phyloP scores from a whole-genome alignment of 2,329 filamentous ascomycete species.

The Stromatinia cepivora region DNA sequence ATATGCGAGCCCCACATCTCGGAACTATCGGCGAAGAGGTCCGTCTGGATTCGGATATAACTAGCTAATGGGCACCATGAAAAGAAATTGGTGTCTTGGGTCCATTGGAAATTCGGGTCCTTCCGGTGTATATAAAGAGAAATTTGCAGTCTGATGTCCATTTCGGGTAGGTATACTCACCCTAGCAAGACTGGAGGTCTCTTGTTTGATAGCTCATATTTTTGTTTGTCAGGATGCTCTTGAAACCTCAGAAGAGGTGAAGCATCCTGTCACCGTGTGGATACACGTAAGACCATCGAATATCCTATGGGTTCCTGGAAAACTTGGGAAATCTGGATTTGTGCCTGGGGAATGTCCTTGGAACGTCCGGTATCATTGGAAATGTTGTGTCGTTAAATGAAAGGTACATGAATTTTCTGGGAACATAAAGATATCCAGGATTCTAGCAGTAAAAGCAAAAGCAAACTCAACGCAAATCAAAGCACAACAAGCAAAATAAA shows the following conservation, averaged over 20 bases:
- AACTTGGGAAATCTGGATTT: slow-evolving; percentile 11
- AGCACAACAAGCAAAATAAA: slow-evolving; percentile 29
- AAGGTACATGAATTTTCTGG: slow-evolving; percentile 37
- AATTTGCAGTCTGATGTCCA: slow-evolving; percentile 14
- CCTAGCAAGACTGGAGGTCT: slow-evolving; percentile 21
- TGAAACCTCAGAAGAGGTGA: slow-evolving; percentile 6
- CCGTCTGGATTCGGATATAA: background rate
- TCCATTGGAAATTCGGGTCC: slow-evolving; percentile 6
- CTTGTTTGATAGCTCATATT: slow-evolving; percentile 12
- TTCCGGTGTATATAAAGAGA: slow-evolving; percentile 19
- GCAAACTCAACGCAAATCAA: slow-evolving; percentile 24
- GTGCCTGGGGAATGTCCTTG: slow-evolving; percentile 19
- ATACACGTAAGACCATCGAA: slow-evolving; percentile 15
- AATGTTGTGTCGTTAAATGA: slow-evolving; percentile 27
- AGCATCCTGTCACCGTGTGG: slow-evolving; percentile 15
- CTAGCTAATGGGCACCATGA: slow-evolving; percentile 5
- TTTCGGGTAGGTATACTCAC: slow-evolving; percentile 19
- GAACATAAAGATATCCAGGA: slow-evolving; percentile 33
- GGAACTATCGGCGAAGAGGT: background rate
- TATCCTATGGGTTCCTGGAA: slow-evolving; percentile 7
- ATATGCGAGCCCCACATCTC: slow-evolving; percentile 21
- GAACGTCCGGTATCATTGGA: slow-evolving; percentile 21
- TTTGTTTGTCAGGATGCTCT: slow-evolving; percentile 17
- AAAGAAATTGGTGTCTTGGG: background rate
- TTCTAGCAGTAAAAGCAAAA: slow-evolving; percentile 26